Evolutionary conservation across 805 yeast species (phyloP).

Genomic region (Tanozyma kutaoensis): DNA sequence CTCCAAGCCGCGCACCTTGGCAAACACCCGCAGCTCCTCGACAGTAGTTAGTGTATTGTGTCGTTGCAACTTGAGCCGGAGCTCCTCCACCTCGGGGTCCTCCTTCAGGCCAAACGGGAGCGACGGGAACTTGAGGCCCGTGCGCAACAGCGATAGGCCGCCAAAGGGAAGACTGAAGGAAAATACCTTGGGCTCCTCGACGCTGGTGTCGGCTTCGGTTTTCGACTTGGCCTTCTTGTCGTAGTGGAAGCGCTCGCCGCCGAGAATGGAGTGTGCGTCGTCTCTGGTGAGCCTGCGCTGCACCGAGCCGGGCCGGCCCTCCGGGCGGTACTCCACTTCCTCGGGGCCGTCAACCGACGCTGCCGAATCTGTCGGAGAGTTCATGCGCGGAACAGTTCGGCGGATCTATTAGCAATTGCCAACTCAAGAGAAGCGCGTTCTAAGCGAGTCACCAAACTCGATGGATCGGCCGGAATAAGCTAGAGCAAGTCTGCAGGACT

Average conservation of each 20-base stretch:
- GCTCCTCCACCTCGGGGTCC: constrained; percentile 9
- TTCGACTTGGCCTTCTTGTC: constrained; percentile 4
- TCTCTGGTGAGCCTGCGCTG: constrained; percentile 3
- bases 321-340: neutral
- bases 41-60: constrained; percentile 46
- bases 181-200: too few relatives aligned
- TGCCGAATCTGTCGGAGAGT: neutral
- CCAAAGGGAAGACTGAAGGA: too few relatives aligned
- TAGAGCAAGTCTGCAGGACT: too few relatives aligned
- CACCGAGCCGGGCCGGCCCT: neutral
- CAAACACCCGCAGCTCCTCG: constrained; percentile 51
- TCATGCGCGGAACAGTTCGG: too few relatives aligned
- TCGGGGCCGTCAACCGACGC: neutral
- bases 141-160: too few relatives aligned
- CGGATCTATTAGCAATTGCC: too few relatives aligned
- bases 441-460: too few relatives aligned
- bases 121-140: too few relatives aligned
- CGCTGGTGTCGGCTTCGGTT: too few relatives aligned
- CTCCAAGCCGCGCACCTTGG: constrained; percentile 42
- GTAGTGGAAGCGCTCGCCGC: constrained; percentile 24
- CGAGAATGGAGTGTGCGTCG: constrained; percentile 36
- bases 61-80: constrained; percentile 30
- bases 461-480: too few relatives aligned
- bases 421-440: too few relatives aligned
- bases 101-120: neutral